Base-by-base conservation (phyloP, 2,329 filamentous ascomycete genomes). In the Plectosphaerella cucumerina region DNA sequence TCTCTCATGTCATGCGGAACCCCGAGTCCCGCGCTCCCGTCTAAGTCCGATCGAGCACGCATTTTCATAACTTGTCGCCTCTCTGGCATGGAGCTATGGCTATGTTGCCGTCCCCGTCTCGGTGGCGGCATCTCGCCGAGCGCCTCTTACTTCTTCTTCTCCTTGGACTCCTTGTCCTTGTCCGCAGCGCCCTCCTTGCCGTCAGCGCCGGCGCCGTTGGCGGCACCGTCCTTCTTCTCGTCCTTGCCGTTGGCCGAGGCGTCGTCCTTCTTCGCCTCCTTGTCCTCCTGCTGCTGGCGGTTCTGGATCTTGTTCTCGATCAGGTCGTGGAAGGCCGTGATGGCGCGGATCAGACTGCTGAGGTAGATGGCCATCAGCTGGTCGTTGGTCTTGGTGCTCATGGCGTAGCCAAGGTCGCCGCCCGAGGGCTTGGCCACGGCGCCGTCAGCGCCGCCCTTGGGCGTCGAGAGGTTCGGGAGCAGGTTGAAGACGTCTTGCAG, bases 291-390 rank as follows among this genome's bases (percentile, higher is more conserved):
- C 69, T 95, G 90, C 73, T 97, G 92, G 69, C 93, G 84, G 74
- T 99, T 99, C 76, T 97, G 93, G 60, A 97, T 97, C 82, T 99
- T 99, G 78, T 99, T 99, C 77, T 99, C 94, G 59, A 99, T 99
- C 60, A 99, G 75, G 68, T 99, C 94, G 70, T 99, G 94, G 86
- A 97, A 99, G 8, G 94, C 94, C 12, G 94, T 97, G 65, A 99
- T 99, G 51, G 94, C 94, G 55, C 94, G 84, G 72, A 99, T 97
- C 76, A 97, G 76, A 75, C 90, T 96, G 74, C 90, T 96, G 50
- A 99, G 80, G 72, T 99, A 99, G 69, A 99, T 97, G 48, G 92
- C 85, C 89, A 99, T 97, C 58, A 99, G 82, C 75, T 99, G 94
- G 70, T 99, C 94, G 66, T 99, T 99, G 53, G 93, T 97, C 83